These are phyloP conservation scores for Nitzschia sp. DNA, from an alignment of 108 stramenopile species.

Conservation along the genomic window DNA sequence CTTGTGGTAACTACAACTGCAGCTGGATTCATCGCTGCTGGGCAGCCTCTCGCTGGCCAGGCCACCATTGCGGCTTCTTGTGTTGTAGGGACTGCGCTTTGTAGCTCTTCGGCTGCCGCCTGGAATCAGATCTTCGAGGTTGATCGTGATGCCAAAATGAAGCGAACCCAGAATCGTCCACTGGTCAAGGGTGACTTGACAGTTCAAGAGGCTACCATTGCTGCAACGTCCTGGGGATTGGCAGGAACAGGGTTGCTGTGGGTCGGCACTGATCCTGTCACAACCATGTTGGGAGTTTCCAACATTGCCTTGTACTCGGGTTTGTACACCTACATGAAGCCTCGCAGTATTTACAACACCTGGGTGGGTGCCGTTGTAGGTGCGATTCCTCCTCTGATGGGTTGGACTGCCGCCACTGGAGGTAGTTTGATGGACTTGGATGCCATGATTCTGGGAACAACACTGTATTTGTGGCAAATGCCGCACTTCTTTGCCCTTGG, in stretches of 20 bases:
- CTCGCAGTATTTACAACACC: conserved; percentile 90
- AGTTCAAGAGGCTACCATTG: conserved; percentile 54
- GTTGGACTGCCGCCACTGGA: conserved; percentile 93
- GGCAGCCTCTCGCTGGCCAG: conserved; percentile 69
- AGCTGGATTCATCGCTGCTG: conserved; percentile 91
- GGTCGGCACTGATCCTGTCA: conserved; percentile 88
- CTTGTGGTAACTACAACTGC: conserved; percentile 91
- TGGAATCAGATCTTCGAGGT: conserved; percentile 92
- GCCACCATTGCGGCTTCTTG: conserved; percentile 58
- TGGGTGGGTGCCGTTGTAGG: conserved; percentile 99
- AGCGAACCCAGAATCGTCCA: conserved; percentile 89
- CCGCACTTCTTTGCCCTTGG: conserved; percentile 98
- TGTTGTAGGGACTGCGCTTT: conserved; percentile 88
- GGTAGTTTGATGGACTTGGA: conserved; percentile 61
- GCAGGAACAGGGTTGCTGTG: conserved; percentile 74
- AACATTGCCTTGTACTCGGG: conserved; percentile 95
- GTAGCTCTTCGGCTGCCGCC: conserved; percentile 88
- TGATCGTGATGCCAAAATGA: conserved; percentile 83
- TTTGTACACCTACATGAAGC: conserved; percentile 96
- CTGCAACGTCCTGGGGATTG: conserved; percentile 70
- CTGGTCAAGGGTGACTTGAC: conserved; percentile 77
- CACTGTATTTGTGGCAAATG: conserved; percentile 97
- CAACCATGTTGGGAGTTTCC: conserved; percentile 81
- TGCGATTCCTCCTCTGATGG: conserved; percentile 98
- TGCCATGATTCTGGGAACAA: conserved; percentile 76